Evolutionary conservation across 1,139 yeast genomes (phyloP).

Genomic region (Yamadazyma blattariae): DNA sequence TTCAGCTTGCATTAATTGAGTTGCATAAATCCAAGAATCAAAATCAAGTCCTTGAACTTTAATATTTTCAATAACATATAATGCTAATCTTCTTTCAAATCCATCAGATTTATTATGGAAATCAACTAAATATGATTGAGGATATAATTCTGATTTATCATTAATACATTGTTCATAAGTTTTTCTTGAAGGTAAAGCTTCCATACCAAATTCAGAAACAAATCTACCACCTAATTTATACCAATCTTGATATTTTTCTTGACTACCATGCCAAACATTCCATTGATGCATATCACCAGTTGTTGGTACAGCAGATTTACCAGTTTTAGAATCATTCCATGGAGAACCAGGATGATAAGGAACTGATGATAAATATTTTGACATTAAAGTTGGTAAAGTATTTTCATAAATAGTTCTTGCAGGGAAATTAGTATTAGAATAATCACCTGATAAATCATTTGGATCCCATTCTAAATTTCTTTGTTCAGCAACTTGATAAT

Average conservation of each 20-base stretch:
- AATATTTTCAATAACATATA: constrained; percentile 43
- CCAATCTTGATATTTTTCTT: constrained; percentile 43
- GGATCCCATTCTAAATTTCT: constrained; percentile 27
- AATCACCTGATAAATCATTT: constrained; percentile 24
- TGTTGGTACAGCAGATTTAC: constrained; percentile 28
- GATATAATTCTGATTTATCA: constrained; percentile 25
- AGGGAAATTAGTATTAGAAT: constrained; percentile 33
- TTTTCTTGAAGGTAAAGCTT: constrained; percentile 30
- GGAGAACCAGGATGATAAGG: constrained; percentile 45
- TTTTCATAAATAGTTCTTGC: constrained; percentile 38
- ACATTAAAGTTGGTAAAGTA: constrained; percentile 27
- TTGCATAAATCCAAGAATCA: constrained; percentile 41
- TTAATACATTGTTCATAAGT: constrained; percentile 29
- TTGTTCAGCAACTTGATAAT: constrained; percentile 41
- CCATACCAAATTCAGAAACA: constrained; percentile 48
- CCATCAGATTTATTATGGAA: constrained; percentile 44
- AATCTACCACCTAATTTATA: constrained; percentile 36
- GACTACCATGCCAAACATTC: constrained; percentile 49
- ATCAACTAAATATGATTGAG: constrained; percentile 35
- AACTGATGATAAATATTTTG: constrained; percentile 18
- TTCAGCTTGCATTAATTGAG: constrained; percentile 49
- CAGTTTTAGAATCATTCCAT: constrained; percentile 22
- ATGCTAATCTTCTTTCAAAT: constrained; percentile 39
- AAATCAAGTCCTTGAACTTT: constrained; percentile 26
- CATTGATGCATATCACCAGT: constrained; percentile 47